A percentile compares a stretch with the other conserved stretches of the same genome.
Conservation (phyloP, 2,329 filamentous ascomycete genomes). For the Sporothrix globosa region DNA sequence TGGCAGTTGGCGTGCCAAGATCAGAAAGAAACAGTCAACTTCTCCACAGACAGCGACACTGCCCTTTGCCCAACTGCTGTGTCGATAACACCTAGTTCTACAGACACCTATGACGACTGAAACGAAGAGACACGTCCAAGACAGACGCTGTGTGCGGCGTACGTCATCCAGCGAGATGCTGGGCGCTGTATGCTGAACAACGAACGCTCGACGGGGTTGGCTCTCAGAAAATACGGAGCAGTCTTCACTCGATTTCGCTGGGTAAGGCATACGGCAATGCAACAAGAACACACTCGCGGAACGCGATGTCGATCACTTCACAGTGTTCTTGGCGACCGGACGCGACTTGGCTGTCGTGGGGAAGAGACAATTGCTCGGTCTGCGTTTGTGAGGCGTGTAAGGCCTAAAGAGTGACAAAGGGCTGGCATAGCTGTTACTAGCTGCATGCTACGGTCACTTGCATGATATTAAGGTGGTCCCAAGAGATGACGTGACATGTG, state of each 20-base stretch:
- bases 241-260: background rate
- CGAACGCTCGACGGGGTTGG: too few species aligned
- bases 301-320: slow-evolving; percentile 10
- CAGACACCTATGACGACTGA: background rate
- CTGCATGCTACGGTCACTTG: background rate
- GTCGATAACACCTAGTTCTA: background rate
- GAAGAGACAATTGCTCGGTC: background rate
- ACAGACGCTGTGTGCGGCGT: slow-evolving; percentile 3
- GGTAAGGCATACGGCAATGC: background rate
- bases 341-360: background rate
- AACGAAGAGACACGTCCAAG: background rate
- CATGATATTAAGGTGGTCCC: background rate
- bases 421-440: background rate
- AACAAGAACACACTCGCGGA: background rate
- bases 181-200: too few species aligned
- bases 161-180: background rate
- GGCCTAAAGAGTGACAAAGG: background rate
- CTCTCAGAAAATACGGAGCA: background rate
- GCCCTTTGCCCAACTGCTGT: background rate
- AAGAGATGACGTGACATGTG: too few species aligned
- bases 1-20: background rate
- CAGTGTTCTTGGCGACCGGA: background rate
- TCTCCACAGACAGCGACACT: background rate
- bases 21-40: background rate
- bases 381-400: background rate